A percentile compares a stretch with the other conserved stretches of the same genome.
Conservation (phyloP, 345 rosid species). For the Eucalyptus cloeziana region DNA sequence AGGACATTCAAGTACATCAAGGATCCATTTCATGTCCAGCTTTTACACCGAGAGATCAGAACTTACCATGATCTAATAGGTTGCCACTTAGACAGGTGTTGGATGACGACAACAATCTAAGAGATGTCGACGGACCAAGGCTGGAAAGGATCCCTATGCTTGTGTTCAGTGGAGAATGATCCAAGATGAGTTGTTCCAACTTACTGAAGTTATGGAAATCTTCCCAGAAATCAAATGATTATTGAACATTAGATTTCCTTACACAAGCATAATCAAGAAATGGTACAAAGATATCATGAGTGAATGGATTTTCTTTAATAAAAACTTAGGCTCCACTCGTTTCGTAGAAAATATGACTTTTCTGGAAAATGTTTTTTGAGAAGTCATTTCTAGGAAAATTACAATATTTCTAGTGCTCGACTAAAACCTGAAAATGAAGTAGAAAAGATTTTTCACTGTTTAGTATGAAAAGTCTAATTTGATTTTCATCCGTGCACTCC, state of each 20-base stretch:
- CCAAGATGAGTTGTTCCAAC: not conserved
- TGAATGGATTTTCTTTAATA: too few relatives aligned
- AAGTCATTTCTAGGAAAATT: too few relatives aligned
- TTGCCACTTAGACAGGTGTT: rapidly evolving
- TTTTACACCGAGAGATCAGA: not conserved
- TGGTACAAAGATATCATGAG: not conserved
- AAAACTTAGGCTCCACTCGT: rapidly evolving
- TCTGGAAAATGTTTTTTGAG: rapidly evolving
- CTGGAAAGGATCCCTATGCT: not conserved
- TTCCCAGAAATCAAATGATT: not conserved
- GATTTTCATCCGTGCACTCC: rapidly evolving
- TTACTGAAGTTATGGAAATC: not conserved
- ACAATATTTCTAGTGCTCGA: rapidly evolving
- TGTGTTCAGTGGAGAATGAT: rapidly evolving
- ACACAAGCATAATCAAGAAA: not conserved
- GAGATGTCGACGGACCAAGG: rapidly evolving
- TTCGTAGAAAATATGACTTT: rapidly evolving
- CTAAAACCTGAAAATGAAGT: rapidly evolving
- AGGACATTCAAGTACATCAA: too few relatives aligned
- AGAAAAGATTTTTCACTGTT: rapidly evolving
- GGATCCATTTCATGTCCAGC: not conserved
- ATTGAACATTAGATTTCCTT: not conserved
- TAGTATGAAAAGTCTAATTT: too few relatives aligned
- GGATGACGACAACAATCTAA: not conserved
- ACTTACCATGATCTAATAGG: not conserved